Evolutionary conservation across 2,329 filamentous ascomycete genomes (phyloP).

Genomic region (Elsinoe ampelina): DNA sequence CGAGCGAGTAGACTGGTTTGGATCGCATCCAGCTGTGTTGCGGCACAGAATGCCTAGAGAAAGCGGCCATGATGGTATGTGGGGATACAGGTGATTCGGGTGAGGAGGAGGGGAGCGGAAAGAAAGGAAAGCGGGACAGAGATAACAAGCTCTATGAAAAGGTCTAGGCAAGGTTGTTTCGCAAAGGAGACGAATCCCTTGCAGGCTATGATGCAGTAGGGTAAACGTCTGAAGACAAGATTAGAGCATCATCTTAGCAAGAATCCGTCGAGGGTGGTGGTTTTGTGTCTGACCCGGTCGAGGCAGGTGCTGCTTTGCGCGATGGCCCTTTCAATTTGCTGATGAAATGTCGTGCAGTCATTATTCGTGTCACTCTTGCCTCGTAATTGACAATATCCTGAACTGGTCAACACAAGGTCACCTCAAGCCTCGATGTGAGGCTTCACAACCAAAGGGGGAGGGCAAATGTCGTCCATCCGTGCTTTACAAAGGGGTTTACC

Average conservation of each 20-base stretch:
- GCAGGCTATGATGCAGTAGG: not conserved
- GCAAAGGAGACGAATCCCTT: not conserved
- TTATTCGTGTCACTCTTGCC: no score
- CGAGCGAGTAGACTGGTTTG: slow-evolving; percentile 15
- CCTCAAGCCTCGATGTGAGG: no score
- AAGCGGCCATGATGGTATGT: slow-evolving; percentile 2
- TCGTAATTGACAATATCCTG: no score
- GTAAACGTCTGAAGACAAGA: not conserved
- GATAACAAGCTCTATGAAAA: not conserved
- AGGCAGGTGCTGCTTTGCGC: no score
- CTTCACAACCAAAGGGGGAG: not conserved
- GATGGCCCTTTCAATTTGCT: no score
- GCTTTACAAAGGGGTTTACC: not conserved
- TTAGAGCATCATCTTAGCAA: slow-evolving; percentile 6
- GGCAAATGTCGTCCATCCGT: not conserved
- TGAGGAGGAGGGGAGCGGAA: not conserved
- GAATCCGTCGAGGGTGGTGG: not conserved
- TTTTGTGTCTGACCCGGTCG: no score
- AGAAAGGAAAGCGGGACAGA: not conserved
- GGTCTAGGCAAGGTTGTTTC: not conserved
- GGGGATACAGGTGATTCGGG: not conserved
- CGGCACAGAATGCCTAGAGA: not conserved
- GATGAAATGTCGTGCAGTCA: no score
- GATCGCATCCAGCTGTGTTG: slow-evolving; percentile 12
- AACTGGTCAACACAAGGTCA: no score